Base-by-base conservation (phyloP, 768 basidiomycete species). In the Mycena floridula region DNA sequence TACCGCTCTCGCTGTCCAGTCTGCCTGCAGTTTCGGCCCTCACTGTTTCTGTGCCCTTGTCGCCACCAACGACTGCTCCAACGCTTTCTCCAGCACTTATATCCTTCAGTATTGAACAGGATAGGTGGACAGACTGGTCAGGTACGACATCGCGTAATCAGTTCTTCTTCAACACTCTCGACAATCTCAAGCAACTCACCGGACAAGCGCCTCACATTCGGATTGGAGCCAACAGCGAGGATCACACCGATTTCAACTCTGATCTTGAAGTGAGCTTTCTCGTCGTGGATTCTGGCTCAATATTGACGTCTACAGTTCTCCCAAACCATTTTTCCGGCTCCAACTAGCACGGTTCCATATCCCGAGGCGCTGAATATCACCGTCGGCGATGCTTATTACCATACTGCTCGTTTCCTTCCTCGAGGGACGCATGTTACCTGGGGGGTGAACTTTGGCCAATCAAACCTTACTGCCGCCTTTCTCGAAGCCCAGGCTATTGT, bases 31-130 rank as follows among this genome's bases (percentile, higher is more conserved):
- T 16, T 32, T 9, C 28, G 20, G 50, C 44, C 23, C 20, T 57
- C 18, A 39, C 64, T 36, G 66, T 79, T 23, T 50, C 68, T 1
- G 54, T 82, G 18, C 66, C 74, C 8, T 49, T 70, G 27, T 46
- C 51, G 7, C 53, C 67, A n/a, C 72, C 74, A 2, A 44, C 53
- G 4, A 49, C 40, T 37, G 66, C 76, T 4, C 56, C 63, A 7
- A 47, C 45, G 1, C 59, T 82, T 2, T 60, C 65, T 7, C 66
- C 69, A 5, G 73, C 74, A 9, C 60, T 82, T 11, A 50, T 85
- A 21, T 82, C 80, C 0, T 74, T 85, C 50, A 85, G 82, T 23
- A 74, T 85, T 43, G 85, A 85, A 53, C 76, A 82, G 58, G 83
- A 86, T 50, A 66, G 78, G 26, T 85, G 82, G 82, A 65, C 69